These are phyloP conservation scores for Bertia moriformis DNA, from an alignment of 2,329 filamentous ascomycete species.

Conservation along the genomic window DNA sequence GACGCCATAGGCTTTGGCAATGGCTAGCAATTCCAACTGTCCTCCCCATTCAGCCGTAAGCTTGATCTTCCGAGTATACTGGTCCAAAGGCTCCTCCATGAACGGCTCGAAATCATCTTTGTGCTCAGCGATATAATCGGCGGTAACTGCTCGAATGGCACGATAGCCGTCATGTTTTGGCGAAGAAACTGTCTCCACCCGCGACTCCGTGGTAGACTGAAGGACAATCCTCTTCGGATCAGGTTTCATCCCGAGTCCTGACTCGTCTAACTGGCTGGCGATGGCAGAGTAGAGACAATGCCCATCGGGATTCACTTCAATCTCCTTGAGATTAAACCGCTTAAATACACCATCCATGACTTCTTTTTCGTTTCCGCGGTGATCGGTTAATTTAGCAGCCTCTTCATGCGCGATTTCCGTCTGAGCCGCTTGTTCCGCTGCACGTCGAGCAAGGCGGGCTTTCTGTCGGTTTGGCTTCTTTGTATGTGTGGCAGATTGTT, in stretches of 20 bases:
- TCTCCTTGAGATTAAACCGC: conserved; percentile 51
- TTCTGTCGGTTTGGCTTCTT: conserved; percentile 86
- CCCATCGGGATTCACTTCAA: conserved; percentile 75
- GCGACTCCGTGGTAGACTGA: conserved; percentile 5
- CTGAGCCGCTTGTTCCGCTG: conserved; percentile 66
- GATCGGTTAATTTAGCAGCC: conserved; percentile 60
- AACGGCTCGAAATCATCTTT: conserved; percentile 75
- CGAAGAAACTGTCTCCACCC: conserved; percentile 13
- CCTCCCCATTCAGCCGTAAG: conserved; percentile 94
- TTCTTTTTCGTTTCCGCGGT: conserved; percentile 53
- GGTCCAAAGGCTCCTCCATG: conserved; percentile 63
- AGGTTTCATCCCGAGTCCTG: conserved; percentile 26
- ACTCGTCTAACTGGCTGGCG: conserved; percentile 61
- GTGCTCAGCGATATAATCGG: conserved; percentile 62
- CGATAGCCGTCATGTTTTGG: conserved; percentile 39
- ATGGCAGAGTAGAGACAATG: conserved; percentile 91
- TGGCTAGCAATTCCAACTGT: conserved; percentile 73
- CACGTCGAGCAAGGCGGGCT: conserved; percentile 74
- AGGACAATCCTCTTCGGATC: conserved; percentile 3
- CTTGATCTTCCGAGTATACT: conserved; percentile 62
- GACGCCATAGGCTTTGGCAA: conserved; percentile 67
- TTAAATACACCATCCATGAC: conserved; percentile 57
- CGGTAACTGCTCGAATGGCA: conserved; percentile 54
- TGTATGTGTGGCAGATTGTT: conserved; percentile 9
- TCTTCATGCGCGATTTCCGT: conserved; percentile 58